Evolutionary conservation across 2,329 filamentous ascomycete species (phyloP), one percentile per base, ranked within the genome.

Genomic region (Lojkania enalia): DNA sequence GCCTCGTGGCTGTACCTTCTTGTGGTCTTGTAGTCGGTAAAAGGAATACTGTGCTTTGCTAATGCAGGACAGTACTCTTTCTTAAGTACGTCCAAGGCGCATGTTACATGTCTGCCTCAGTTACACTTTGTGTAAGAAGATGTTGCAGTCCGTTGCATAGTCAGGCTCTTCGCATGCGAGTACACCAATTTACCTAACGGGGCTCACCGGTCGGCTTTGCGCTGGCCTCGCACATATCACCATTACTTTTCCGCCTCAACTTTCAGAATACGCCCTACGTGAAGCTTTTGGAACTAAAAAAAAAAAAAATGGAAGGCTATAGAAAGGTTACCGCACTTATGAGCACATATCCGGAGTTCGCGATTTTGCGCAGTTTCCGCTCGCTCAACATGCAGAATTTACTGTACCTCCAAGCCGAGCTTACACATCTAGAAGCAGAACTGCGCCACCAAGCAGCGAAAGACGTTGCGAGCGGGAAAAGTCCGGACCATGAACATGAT

Each of bases 361-460:
- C 44, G 2, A 47, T 47, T 20, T 36, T 47, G 19, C 27, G 44
- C 20, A 16, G 39, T 3, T 47, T 47, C 27, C 39, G 44, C n/a
- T 7, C 39, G 6, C 30, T 47, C 16, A 44, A 44, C 19, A 47
- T 47, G 40, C 30, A 44, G n/a, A 47, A 44, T 32, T 12, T 47
- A 20, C 29, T 47, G 29, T 44, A 39, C 6, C 20, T 47, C 5
- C 44, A 47, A 44, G 44, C 44, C 18, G 44, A 47, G 23, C 27
- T 47, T 5, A 35, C 35, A 16, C 39, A 47, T 21, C 44, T 47
- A n/a, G 29, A 44, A 19, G 32, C 15, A 27, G 38, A 50, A 20
- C 41, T 48, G 6, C 31, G 39, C 13, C 20, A 18, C 12, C 13
- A 20, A 9, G 39, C 23, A 15, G n/a, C 5, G 5, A 20, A 36